Evolutionary conservation across 495 filamentous ascomycete species (phyloP).

Genomic region (Tuber magnatum): DNA sequence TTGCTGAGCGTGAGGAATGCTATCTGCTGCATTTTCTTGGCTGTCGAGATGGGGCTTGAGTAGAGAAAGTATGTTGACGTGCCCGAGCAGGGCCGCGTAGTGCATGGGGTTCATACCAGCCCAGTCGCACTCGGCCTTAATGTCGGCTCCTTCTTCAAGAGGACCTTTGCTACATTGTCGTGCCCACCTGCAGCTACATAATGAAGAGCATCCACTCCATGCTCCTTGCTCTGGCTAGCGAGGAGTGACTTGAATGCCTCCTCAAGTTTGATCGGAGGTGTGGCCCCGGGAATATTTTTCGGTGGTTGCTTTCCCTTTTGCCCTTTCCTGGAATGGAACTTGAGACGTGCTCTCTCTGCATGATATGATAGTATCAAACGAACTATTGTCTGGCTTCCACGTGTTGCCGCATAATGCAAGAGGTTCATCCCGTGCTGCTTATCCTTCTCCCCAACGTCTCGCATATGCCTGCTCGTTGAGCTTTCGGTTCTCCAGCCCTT

Average conservation of each 20-base stretch:
- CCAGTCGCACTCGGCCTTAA: neutral
- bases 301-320: neutral
- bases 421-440: neutral
- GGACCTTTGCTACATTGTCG: neutral
- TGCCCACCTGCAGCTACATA: neutral
- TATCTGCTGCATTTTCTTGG: neutral
- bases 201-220: constrained; percentile 2
- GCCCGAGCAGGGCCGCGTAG: neutral
- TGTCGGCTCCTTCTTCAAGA: neutral
- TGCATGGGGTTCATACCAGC: neutral
- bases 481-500: neutral
- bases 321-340: neutral
- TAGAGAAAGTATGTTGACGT: neutral
- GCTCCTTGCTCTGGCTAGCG: neutral
- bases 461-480: neutral
- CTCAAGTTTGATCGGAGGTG: neutral
- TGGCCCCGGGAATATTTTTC: neutral
- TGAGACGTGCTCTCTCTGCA: neutral
- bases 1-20: neutral
- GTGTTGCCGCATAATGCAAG: neutral
- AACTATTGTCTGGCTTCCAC: neutral
- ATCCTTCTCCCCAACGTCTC: neutral
- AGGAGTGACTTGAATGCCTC: neutral
- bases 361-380: neutral
- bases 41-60: neutral